These are phyloP conservation scores for Tylopilus rubrobrunneus DNA, from an alignment of 768 basidiomycete genomes.

Conservation along the genomic window DNA sequence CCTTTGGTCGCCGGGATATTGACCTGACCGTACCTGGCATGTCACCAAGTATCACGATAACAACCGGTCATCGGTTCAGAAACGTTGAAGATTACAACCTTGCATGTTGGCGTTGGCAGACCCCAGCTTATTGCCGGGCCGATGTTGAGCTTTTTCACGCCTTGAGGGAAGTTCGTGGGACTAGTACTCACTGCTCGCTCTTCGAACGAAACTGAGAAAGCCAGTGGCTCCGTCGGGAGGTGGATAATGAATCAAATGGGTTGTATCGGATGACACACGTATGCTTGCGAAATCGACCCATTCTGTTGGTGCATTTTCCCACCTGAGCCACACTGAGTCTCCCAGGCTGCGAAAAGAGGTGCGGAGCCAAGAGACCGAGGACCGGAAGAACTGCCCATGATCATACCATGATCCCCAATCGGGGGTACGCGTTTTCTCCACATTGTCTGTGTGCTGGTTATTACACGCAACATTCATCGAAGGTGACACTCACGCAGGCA, in stretches of 20 bases:
- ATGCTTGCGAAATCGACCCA: not conserved
- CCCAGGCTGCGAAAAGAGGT: not conserved
- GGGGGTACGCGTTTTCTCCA: not conserved
- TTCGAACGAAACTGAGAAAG: too few relatives aligned
- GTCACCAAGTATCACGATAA: not conserved
- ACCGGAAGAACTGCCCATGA: too few relatives aligned
- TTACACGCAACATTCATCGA: too few relatives aligned
- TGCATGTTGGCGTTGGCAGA: not conserved
- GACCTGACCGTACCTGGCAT: not conserved
- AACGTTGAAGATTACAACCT: not conserved
- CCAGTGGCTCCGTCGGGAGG: not conserved
- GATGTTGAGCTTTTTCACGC: too few relatives aligned
- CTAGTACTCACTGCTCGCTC: not conserved
- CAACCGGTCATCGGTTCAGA: not conserved
- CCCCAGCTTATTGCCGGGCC: not conserved
- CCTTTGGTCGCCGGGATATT: not conserved
- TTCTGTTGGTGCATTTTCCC: not conserved
- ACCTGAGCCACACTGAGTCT: not conserved
- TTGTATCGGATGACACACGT: not conserved
- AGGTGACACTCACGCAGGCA: not conserved
- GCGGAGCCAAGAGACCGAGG: not conserved
- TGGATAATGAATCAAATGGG: not conserved
- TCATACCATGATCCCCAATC: not conserved
- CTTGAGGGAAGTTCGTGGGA: too few relatives aligned
- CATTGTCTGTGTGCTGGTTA: not conserved